Evolutionary conservation across 371 early-diverging fungal species (phyloP), one percentile per base, ranked within the genome.

Genomic region (Mortierella polycephala): DNA sequence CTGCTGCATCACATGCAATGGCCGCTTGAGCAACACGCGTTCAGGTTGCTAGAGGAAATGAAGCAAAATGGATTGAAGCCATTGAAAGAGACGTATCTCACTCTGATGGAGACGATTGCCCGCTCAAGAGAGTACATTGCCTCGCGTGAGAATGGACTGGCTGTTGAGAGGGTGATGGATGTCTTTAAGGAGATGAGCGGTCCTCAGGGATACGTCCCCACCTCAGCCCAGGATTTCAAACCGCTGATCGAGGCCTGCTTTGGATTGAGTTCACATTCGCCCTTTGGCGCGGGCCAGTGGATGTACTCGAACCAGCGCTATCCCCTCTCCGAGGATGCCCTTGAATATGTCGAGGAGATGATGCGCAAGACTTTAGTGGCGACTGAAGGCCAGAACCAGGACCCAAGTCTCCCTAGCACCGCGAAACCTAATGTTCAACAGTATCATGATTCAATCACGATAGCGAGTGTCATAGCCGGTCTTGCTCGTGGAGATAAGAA

Each of bases 171-270:
- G n/a, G 69, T 69, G 16, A 62, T 65, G 62, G 62, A 68, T n/a
- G 60, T 73, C 18, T 71, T 67, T 61, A 47, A 69, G 30, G 54
- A 57, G 42, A 67, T 69, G 80, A 62, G 59, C 30, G 41, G 40
- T 23, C 21, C 59, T 44, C 64, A 46, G 16, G 74, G 69, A 0
- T 66, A 73, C 23, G 20, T 37, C 7, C 54, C 63, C 7, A 61
- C 37, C 5, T 65, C 62, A 7, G 44, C 80, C 39, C 57, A 42
- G 16, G 80, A 79, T 53, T 79, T 79, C 45, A 18, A 39, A 47
- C 80, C 80, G 13, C 16, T 79, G 54, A 10, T 79, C 39, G 74
- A 79, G 50, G 57, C 80, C 1, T 79, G 80, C 54, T 79, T 69
- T 57, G 73, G 80, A 51, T 30, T 66, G 41, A 69, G 68, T 30